Conservation (phyloP, 177 flowering plant genomes). For the Vitis hybrid region DNA sequence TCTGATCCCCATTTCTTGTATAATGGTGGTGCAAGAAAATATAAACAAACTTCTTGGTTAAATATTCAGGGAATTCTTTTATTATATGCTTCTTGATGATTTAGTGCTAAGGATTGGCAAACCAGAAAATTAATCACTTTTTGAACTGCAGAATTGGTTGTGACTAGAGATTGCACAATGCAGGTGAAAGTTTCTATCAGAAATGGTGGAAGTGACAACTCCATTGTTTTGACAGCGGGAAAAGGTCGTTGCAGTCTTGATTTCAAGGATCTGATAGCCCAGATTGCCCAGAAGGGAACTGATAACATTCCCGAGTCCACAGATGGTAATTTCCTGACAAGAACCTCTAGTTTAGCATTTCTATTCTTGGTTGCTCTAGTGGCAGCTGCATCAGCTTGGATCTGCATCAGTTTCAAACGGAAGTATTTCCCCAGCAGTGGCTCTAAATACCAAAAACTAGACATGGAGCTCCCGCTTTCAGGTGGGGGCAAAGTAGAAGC, state of each 20-base stretch:
- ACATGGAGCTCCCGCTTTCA: slow-evolving; percentile 56
- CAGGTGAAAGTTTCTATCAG: slow-evolving; percentile 59
- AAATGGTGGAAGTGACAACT: slow-evolving; percentile 24
- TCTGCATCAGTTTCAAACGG: slow-evolving; percentile 26
- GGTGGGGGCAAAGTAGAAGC: slow-evolving; percentile 26
- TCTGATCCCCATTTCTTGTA: too few species aligned
- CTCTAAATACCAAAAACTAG: slow-evolving; percentile 61
- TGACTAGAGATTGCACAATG: slow-evolving; percentile 16
- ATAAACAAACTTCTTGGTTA: too few species aligned
- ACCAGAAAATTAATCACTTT: background rate
- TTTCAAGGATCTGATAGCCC: slow-evolving; percentile 37
- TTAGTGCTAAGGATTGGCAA: too few species aligned
- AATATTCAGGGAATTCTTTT: too few species aligned
- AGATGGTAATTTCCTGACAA: slow-evolving; percentile 17
- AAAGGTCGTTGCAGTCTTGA: slow-evolving; percentile 52
- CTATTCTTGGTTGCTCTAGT: slow-evolving; percentile 34
- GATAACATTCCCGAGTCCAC: slow-evolving; percentile 13
- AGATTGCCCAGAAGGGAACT: slow-evolving; percentile 19
- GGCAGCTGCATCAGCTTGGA: slow-evolving; percentile 31
- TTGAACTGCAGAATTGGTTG: background rate
- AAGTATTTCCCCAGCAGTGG: slow-evolving; percentile 19
- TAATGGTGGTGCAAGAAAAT: too few species aligned
- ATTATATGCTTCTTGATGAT: too few species aligned
- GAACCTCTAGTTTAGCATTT: slow-evolving; percentile 18
- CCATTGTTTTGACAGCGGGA: slow-evolving; percentile 36